Base-by-base conservation (phyloP, 1,139 yeast species). In the Hansenula sp. region DNA sequence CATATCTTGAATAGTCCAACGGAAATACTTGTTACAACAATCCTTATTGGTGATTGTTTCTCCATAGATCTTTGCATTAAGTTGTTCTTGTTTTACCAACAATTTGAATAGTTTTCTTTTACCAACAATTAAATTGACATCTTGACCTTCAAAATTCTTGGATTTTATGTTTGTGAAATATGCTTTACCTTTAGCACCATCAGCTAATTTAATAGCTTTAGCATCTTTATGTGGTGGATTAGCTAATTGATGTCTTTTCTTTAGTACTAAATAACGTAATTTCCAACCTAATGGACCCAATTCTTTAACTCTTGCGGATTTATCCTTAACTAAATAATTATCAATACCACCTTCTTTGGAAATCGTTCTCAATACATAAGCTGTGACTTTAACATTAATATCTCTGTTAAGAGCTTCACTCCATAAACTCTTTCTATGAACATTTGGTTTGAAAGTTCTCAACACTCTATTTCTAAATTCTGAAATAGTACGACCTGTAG, bases 331-430 rank as follows among this genome's bases (percentile, higher is more conserved):
- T 50, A 93, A 67, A 62, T 93, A 93, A 54, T 82, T 81, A 61
- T 93, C 99, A 50, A 93, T 72, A 13, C 99, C 99, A 50, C 98
- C 98, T 65, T 91, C 98, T 57, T 81, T 87, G 46, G 87, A 83
- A 50, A 93, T 84, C 1, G 97, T 90, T 58, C 84, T 79, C 59
- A 93, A 72, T 4, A 90, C 97, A 49, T 83, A 78, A 16, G 97
- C 77, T n/a, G 91, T 82, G 29, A 89, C 81, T 49, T 75, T 79
- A 43, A 88, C 66, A 42, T 71, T 71, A 39, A 75, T 43, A 40
- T 82, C 68, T 40, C 69, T 61, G 50, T 80, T 70, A 56, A 93
- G 74, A 1, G 86, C 71, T 55, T 88, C 96, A 49, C 96, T 87
- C 94, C 96, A 93, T 41, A 93, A 69, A 41, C 75, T 75, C 58